Evolutionary conservation across 768 basidiomycete genomes (phyloP).

Genomic region (Crucibulum laeve): DNA sequence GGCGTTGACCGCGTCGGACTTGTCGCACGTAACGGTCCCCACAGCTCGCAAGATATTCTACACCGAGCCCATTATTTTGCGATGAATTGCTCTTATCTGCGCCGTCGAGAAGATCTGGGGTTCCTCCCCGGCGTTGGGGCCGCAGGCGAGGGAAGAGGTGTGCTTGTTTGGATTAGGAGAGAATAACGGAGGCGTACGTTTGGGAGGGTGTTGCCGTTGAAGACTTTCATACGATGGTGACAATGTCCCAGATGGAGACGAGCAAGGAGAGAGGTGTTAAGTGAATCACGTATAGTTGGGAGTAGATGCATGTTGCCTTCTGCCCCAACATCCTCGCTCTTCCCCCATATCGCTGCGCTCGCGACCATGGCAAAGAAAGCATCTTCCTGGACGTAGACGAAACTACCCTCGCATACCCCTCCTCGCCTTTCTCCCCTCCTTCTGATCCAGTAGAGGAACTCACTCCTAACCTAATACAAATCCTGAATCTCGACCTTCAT

Average conservation of each 20-base stretch:
- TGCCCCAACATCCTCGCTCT: constrained; percentile 92
- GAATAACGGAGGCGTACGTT: constrained; percentile 28
- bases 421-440: constrained; percentile 27
- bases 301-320: too few relatives aligned
- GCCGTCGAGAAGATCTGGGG: constrained; percentile 55
- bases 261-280: constrained; percentile 28
- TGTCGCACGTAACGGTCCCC: constrained; percentile 49
- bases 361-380: constrained; percentile 91
- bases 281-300: too few relatives aligned
- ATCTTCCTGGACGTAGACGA: constrained; percentile 97
- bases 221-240: constrained; percentile 37
- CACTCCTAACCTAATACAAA: constrained; percentile 29
- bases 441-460: constrained; percentile 16
- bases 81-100: constrained; percentile 36
- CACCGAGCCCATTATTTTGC: constrained; percentile 61
- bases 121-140: constrained; percentile 49
- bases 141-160: constrained; percentile 54
- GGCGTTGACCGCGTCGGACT: constrained; percentile 53
- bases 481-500: constrained; percentile 68
- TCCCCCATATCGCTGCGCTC: constrained; percentile 85
- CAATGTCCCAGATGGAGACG: constrained; percentile 41
- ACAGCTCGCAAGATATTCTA: constrained; percentile 74
- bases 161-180: constrained; percentile 44
- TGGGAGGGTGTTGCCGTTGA: constrained; percentile 24
- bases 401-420: constrained; percentile 87